Percentiles rank a stretch among this genome's conserved stretches.
phyloP scores from a whole-genome alignment of 768 basidiomycete genomes.

The Phylloporus sp. region DNA sequence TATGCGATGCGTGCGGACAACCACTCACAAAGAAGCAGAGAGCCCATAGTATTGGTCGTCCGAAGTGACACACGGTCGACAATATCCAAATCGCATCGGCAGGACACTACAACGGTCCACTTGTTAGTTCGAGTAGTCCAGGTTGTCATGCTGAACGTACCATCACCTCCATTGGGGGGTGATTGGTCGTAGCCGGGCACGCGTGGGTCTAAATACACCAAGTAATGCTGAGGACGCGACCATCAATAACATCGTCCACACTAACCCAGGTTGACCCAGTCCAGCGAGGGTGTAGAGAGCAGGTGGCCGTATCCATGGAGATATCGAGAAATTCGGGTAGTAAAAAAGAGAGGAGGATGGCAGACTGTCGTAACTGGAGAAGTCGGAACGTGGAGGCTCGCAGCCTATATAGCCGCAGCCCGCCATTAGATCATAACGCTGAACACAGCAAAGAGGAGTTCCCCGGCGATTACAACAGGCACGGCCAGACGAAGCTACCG shows the following conservation, averaged over 20 bases:
- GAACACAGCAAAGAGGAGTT: constrained; percentile 13
- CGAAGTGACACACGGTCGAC: background rate
- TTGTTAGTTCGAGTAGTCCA: background rate
- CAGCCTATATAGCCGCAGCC: constrained; percentile 18
- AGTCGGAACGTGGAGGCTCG: background rate
- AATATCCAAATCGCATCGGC: constrained; percentile 3
- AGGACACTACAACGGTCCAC: background rate
- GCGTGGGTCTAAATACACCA: constrained; percentile 6
- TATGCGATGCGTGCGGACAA: background rate
- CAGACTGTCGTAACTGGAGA: constrained; percentile 1
- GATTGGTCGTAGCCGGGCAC: background rate
- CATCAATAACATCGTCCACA: background rate
- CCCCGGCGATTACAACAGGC: background rate
- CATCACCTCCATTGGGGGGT: constrained; percentile 3
- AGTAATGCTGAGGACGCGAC: background rate
- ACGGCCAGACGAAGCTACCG: constrained; percentile 3
- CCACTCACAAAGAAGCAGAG: constrained; percentile 21
- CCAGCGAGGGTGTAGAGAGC: background rate
- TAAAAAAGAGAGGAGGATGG: background rate
- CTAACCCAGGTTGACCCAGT: constrained; percentile 9
- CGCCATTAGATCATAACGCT: constrained; percentile 12
- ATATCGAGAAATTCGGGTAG: background rate
- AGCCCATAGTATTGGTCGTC: constrained; percentile 11
- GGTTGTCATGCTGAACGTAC: background rate
- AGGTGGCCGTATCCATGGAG: constrained; percentile 7